Evolutionary conservation across 2,329 filamentous ascomycete species (phyloP).

Genomic region (Coniochaeta sp.): DNA sequence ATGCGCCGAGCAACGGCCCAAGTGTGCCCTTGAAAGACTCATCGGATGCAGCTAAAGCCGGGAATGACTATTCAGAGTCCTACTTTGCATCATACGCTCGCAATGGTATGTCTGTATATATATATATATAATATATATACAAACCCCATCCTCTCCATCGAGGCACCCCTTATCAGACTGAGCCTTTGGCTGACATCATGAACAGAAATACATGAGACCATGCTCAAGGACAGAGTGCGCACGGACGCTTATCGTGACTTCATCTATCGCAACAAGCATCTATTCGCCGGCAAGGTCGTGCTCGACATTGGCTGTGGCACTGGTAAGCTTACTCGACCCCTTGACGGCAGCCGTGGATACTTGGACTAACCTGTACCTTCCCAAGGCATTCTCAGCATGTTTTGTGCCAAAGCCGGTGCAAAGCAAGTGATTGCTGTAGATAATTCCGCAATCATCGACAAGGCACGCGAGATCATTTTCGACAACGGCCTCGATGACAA

Average conservation of each 20-base stretch:
- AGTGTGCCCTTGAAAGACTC: background rate
- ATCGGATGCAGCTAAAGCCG: constrained; percentile 10
- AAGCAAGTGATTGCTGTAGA: constrained; percentile 84
- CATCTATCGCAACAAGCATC: constrained; percentile 81
- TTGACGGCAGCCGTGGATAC: background rate
- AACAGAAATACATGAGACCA: constrained; percentile 83
- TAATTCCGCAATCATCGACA: constrained; percentile 83
- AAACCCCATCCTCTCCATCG: background rate
- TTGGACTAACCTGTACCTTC: background rate
- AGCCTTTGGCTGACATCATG: background rate
- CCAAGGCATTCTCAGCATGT: constrained; percentile 79
- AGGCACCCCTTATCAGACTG: background rate
- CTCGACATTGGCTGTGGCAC: constrained; percentile 86
- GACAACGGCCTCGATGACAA: constrained; percentile 66
- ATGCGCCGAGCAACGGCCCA: constrained; percentile 13
- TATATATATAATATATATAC: no score
- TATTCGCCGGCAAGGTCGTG: constrained; percentile 80
- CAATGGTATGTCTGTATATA: constrained; percentile 49
- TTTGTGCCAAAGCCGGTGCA: constrained; percentile 85
- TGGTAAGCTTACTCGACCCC: constrained; percentile 27
- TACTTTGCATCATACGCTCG: constrained; percentile 57
- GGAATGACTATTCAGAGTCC: constrained; percentile 32
- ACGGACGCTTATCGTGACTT: constrained; percentile 93
- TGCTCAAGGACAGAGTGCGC: constrained; percentile 84
- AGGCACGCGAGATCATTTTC: constrained; percentile 77